Evolutionary conservation across 106 monocot species (phyloP), one percentile per base, ranked within the genome.

Genomic region (Allium cepa): DNA sequence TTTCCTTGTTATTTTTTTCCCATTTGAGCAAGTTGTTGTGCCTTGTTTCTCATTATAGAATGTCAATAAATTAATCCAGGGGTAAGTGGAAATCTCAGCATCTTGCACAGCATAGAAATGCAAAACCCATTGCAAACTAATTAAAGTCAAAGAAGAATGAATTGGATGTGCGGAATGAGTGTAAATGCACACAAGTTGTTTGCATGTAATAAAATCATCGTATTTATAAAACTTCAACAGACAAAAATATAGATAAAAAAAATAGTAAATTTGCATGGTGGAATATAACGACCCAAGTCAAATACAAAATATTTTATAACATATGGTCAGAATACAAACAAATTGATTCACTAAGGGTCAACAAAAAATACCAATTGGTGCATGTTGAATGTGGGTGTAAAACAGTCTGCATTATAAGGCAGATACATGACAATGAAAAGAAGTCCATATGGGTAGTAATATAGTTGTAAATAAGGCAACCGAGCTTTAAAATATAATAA

Each of bases 401-500:
- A 56, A 67, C 11, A 26, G 67, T 4, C 50, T 9, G 26, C 67
- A 67, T 26, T 12, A 67, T 11, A 53, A 53, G 67, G 28, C 67
- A 64, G 49, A 49, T 64, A 9, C 49, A 64, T 49, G 3, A 16
- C 47, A 16, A 64, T 48, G 49, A 64, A 17, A 48, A 15, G 18
- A 49, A 14, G 14, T 8, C 53, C 17, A 64, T 16, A 49, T 17
- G 17, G 18, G 28, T 55, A 27, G 53, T 28, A 27, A 47, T 70
- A 17, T 71, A 8, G 61, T 26, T 72, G 22, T 22, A 22, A 60
- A 58, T 61, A 50, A 28, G 17, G 50, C 14, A 4, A 18, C 3
- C 8, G 48, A 22, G 22, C 22, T 22, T 22, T 22, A 22, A 22
- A 22, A 22, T 22, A 22, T 0, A 22, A 22, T 1, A 22, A 22